phyloP scores from a whole-genome alignment of 1,284 basidiomycete genomes.

The Sporisorium scitamineum region DNA sequence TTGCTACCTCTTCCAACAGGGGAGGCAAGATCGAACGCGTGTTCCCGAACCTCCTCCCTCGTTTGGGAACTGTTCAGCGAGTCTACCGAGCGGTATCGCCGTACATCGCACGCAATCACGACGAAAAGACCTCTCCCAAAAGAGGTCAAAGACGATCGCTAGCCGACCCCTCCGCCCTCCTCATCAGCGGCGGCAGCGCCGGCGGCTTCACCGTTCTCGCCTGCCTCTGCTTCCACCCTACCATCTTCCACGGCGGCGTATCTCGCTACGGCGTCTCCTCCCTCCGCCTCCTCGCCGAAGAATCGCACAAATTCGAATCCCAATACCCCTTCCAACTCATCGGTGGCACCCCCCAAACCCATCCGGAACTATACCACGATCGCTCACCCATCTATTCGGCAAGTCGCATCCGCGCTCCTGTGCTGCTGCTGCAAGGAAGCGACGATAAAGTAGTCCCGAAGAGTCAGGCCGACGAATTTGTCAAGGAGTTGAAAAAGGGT shows the following conservation, averaged over 20 bases:
- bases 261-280: slow-evolving; percentile 46
- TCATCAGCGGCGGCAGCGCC: slow-evolving; percentile 69
- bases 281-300: slow-evolving; percentile 45
- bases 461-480: slow-evolving; percentile 72
- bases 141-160: not conserved
- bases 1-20: slow-evolving; percentile 13
- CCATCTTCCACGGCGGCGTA: slow-evolving; percentile 40
- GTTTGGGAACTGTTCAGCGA: slow-evolving; percentile 24
- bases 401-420: slow-evolving; percentile 73
- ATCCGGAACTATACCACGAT: slow-evolving; percentile 73
- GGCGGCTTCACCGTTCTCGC: slow-evolving; percentile 77
- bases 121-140: not conserved
- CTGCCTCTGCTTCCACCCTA: slow-evolving; percentile 68
- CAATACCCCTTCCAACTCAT: slow-evolving; percentile 74
- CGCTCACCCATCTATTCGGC: slow-evolving; percentile 74
- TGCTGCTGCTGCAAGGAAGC: slow-evolving; percentile 75
- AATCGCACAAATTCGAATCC: slow-evolving; percentile 79
- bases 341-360: slow-evolving; percentile 73
- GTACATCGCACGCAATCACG: slow-evolving; percentile 13
- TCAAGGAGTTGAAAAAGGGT: slow-evolving; percentile 27
- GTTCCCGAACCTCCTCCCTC: slow-evolving; percentile 46
- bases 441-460: slow-evolving; percentile 75
- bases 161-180: slow-evolving; percentile 34
- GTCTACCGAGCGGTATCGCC: slow-evolving; percentile 41
- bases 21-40: slow-evolving; percentile 14